Evolutionary conservation across 305 asterid species (phyloP), one percentile per base, ranked within the genome.

Genomic region (Solanum hybrid): DNA sequence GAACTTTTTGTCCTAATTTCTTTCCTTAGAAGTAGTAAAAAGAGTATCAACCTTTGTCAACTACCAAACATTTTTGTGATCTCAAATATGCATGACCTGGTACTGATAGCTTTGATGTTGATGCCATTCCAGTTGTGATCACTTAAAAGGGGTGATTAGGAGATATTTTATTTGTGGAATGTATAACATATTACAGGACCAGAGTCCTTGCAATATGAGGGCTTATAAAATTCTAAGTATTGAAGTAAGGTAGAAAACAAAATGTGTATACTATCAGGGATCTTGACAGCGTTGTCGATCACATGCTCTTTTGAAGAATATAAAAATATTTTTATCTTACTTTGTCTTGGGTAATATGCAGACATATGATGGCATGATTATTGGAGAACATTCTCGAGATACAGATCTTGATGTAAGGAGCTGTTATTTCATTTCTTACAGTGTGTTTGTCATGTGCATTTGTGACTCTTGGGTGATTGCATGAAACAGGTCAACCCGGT

Each of bases 291-390:
- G 3, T 80, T 79, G 65, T 38, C 22, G 0, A 37, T 13, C 34
- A 51, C 76, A 5, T 51, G 88, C 41, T 20, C 29, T 51, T 84
- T 29, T 20, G 88, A 31, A 51, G 20, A 51, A 84, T 51, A 20
- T 84, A 84, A 51, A 82, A 31, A 51, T 31, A 31, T 11, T 84
- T 0, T 12, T 17, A 88, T 87, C 57, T 92, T 87, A 79, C 32
- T 31, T 70, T 38, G 20, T 45, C 85, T 88, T 79, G 89, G 90
- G 26, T 38, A 87, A 87, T 78, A 68, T 94, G 94, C 96, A 98
- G 99, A 20, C 99, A 89, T 98, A 98, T 93, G 99, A 98, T 91
- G 99, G 99, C 93, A 98, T 98, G 99, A 98, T 98, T 90, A 94
- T 98, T 79, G 99, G 99, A 90, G 99, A 98, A 92, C 98, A 98